Evolutionary conservation across 129 eudicot species (phyloP), one percentile per base, ranked within the genome.

Genomic region (Pulicaria dysenterica): DNA sequence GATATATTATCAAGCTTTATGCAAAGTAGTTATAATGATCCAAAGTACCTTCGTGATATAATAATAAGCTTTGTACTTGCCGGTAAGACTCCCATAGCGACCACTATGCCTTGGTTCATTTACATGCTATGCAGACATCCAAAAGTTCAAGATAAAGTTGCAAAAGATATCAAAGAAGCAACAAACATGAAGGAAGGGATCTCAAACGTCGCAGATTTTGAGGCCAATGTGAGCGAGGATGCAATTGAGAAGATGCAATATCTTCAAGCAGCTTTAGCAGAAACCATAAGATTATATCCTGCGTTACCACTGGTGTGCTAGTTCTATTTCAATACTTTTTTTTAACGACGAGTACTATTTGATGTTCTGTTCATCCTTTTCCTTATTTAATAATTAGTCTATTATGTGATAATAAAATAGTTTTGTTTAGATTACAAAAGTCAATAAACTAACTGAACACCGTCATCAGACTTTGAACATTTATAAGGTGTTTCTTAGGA

Each of bases 301-400:
- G 85, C 90, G 31, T 82, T 88, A 34, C 95, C 95, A 66, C 80
- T 83, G 87, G 91, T 88, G 84, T n/a, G n/a, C n/a, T n/a, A n/a
- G 24, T n/a, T 58, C n/a, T 17, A n/a, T n/a, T n/a, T n/a, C n/a
- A n/a, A n/a, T n/a, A n/a, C n/a, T n/a, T n/a, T n/a, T n/a, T n/a
- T n/a, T n/a, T n/a, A n/a, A n/a, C n/a, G 36, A n/a, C n/a, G n/a
- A n/a, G n/a, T n/a, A n/a, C n/a, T n/a, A n/a, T n/a, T n/a, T n/a
- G 31, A 24, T 24, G 31, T 24, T 24, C 2, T 24, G 31, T 24
- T 24, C 31, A 24, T 24, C 31, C 31, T 24, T 24, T 24, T 24
- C 31, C 31, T 24, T 24, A 24, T 24, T 24, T 2, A 24, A n/a
- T n/a, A n/a, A n/a, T n/a, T 24, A 24, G 31, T 24, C 31, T 24